Evolutionary conservation across 768 basidiomycete genomes (phyloP), one percentile per base, ranked within the genome.

Genomic region (Hygrophoropsis aurantiaca): DNA sequence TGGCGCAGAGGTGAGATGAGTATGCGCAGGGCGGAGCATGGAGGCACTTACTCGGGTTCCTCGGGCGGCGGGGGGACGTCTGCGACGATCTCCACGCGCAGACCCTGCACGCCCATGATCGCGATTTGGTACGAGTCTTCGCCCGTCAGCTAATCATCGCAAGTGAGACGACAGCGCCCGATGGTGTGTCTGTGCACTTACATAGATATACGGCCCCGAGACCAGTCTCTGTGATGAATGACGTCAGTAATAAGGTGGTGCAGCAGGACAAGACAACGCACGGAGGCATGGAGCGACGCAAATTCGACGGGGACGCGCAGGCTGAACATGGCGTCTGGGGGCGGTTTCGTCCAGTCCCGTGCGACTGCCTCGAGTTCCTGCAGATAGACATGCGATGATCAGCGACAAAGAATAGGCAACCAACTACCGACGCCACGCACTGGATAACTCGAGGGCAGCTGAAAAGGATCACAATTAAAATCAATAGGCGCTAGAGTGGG

Each of bases 81-180:
- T 42, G 82, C 82, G 40, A 90, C 85, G 46, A 93, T 90, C 66
- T 93, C 90, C 41, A 93, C 88, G 33, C 89, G 79, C 49, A 90
- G 75, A 44, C 87, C 89, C 61, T 87, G 84, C 10, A 89, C 82
- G 45, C 86, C 85, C 77, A 85, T 83, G 47, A 80, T 79, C n/a
- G 90, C 89, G 52, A 93, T 91, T 71, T 91, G 87, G 63, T 83
- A 93, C 6, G 90, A 91, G 58, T 91, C 90, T 61, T 93, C 89
- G 42, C 85, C 79, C 11, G 86, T 88, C 47, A 92, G 72, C 89
- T 91, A 53, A 11, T 21, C 25, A 49, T 52, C 43, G 27, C 13
- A 13, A 13, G 27, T 30, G 27, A 30, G 27, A 30, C 27, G 27
- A 30, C 27, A 30, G 13, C 7, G 13, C 13, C 27, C 27, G 27